Percentiles rank a stretch among this genome's conserved stretches.
These are phyloP conservation scores for Candida nitratophila DNA, from an alignment of 805 yeast genomes.

Conservation along the genomic window DNA sequence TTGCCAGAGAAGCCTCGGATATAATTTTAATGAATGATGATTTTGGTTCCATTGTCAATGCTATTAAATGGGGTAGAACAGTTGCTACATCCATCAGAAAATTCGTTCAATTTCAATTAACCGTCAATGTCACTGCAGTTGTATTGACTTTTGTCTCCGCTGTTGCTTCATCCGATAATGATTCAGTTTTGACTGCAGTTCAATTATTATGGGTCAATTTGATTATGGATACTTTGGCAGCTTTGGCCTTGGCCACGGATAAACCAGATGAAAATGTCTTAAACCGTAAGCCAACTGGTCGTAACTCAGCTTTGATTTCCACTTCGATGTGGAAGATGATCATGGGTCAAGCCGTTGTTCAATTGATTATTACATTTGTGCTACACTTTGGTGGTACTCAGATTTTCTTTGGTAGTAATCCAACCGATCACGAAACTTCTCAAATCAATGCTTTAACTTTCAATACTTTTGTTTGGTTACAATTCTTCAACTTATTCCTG, in stretches of 20 bases:
- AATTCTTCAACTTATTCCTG: constrained; percentile 87
- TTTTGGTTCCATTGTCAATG: constrained; percentile 90
- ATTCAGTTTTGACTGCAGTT: constrained; percentile 92
- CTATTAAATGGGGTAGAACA: constrained; percentile 98
- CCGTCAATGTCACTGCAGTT: constrained; percentile 97
- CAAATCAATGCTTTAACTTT: constrained; percentile 82
- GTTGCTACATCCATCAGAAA: constrained; percentile 92
- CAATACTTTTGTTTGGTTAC: constrained; percentile 97
- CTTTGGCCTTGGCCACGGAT: constrained; percentile 95
- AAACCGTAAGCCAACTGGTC: constrained; percentile 77
- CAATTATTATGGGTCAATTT: constrained; percentile 96
- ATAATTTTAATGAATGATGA: constrained; percentile 97
- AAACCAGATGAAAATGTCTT: constrained; percentile 83
- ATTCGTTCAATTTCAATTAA: constrained; percentile 92
- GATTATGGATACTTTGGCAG: constrained; percentile 98
- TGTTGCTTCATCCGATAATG: constrained; percentile 70
- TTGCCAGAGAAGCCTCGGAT: constrained; percentile 97
- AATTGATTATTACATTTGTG: constrained; percentile 70
- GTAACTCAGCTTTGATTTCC: constrained; percentile 71
- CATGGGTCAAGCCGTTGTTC: constrained; percentile 74
- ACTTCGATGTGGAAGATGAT: constrained; percentile 99
- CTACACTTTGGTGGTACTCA: constrained; percentile 72
- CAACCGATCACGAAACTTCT: constrained; percentile 40
- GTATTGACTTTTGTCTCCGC: constrained; percentile 89
- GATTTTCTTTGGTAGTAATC: constrained; percentile 41